Conservation (phyloP, 2,329 filamentous ascomycete species). For the Pseudopithomyces maydicus region DNA sequence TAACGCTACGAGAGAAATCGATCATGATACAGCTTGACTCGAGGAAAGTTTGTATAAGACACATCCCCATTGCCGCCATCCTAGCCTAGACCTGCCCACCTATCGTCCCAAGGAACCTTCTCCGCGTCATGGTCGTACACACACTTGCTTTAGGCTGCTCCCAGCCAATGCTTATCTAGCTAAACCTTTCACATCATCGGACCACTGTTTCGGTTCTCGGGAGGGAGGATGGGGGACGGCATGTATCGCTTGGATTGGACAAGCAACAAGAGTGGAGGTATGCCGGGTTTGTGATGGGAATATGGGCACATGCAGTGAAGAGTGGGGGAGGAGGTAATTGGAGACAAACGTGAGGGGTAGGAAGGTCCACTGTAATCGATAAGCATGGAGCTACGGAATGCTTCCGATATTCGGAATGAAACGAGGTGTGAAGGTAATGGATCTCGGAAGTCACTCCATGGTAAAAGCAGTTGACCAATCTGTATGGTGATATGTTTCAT, state of each 20-base stretch:
- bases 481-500: too few species aligned
- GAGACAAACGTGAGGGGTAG: constrained; percentile 17
- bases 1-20: background rate
- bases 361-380: constrained; percentile 1
- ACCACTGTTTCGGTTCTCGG: background rate
- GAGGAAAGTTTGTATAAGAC: constrained; percentile 1
- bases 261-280: constrained; percentile 9
- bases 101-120: constrained; percentile 9
- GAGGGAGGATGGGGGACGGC: constrained; percentile 11
- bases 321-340: constrained; percentile 34
- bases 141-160: background rate
- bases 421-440: too few species aligned
- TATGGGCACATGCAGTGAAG: constrained; percentile 16
- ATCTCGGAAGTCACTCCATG: too few species aligned
- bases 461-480: too few species aligned
- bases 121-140: background rate
- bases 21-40: background rate
- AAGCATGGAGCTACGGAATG: background rate
- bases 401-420: background rate
- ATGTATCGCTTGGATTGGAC: constrained; percentile 10
- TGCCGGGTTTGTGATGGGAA: background rate
- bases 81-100: constrained; percentile 23
- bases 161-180: constrained; percentile 1
- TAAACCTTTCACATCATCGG: constrained; percentile 13
- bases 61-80: constrained; percentile 19